Conservation (phyloP, 129 eudicot species). For the Glebionis coronaria region DNA sequence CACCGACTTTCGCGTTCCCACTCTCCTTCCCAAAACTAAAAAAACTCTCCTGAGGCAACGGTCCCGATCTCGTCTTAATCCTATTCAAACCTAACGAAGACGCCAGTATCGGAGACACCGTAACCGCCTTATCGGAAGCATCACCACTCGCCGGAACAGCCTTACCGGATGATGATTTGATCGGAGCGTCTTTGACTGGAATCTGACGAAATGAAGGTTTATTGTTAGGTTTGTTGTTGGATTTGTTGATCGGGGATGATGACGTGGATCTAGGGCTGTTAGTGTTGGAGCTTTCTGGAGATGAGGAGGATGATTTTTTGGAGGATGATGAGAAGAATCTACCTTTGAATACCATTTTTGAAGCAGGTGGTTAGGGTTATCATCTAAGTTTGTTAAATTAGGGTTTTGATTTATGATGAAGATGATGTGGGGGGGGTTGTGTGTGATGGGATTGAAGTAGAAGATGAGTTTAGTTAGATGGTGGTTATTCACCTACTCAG, state of each 20-base stretch:
- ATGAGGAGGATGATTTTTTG: slow-evolving; percentile 54
- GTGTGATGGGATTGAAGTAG: too few species aligned
- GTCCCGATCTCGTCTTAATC: slow-evolving; percentile 98
- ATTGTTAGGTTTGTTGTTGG: slow-evolving; percentile 50
- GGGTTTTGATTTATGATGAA: slow-evolving; percentile 11
- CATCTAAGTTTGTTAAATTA: neutral
- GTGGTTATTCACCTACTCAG: too few species aligned
- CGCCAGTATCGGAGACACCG: slow-evolving; percentile 80
- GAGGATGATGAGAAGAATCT: slow-evolving; percentile 89
- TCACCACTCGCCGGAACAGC: slow-evolving; percentile 21
- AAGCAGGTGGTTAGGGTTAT: neutral
- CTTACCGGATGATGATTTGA: too few species aligned
- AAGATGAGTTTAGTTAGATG: too few species aligned
- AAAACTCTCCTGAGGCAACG: slow-evolving; percentile 98
- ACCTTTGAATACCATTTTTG: slow-evolving; percentile 87
- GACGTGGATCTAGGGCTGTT: slow-evolving; percentile 79
- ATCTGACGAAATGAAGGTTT: slow-evolving; percentile 32
- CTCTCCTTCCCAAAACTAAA: slow-evolving; percentile 42
- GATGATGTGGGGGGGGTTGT: too few species aligned
- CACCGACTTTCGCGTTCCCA: slow-evolving; percentile 43
- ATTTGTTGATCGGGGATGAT: slow-evolving; percentile 73
- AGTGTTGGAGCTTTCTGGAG: slow-evolving; percentile 86
- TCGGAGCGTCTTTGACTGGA: slow-evolving; percentile 43
- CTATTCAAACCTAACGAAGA: slow-evolving; percentile 87
- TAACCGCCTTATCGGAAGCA: slow-evolving; percentile 32